These are phyloP conservation scores for Marasmius oreades DNA, from an alignment of 1,284 basidiomycete genomes.

Conservation along the genomic window DNA sequence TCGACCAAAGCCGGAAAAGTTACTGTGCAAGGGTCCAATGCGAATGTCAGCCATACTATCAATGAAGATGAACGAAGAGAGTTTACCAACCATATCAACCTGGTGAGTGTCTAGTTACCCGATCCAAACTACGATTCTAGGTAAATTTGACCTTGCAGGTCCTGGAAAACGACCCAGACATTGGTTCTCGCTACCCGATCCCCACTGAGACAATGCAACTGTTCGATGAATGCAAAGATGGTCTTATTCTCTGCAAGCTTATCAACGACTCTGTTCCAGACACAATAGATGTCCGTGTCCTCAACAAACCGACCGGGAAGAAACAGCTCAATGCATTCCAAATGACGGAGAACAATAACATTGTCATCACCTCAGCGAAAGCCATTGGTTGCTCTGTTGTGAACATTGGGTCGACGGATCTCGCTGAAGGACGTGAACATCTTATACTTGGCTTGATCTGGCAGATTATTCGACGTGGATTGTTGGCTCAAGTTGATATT, in stretches of 20 bases:
- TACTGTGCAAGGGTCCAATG: slow-evolving; percentile 92
- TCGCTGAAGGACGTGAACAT: slow-evolving; percentile 93
- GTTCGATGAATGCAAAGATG: slow-evolving; percentile 96
- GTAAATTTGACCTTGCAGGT: slow-evolving; percentile 47
- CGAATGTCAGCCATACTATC: slow-evolving; percentile 96
- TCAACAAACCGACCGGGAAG: slow-evolving; percentile 80
- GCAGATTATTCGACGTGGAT: slow-evolving; percentile 95
- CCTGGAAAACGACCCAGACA: slow-evolving; percentile 86
- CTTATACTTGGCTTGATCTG: slow-evolving; percentile 98
- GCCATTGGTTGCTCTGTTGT: slow-evolving; percentile 98
- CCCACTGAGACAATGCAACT: slow-evolving; percentile 99
- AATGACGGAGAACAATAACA: slow-evolving; percentile 99
- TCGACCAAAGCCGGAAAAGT: slow-evolving; percentile 86
- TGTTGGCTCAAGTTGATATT: slow-evolving; percentile 95
- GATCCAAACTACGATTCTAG: slow-evolving; percentile 1
- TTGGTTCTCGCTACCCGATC: slow-evolving; percentile 84
- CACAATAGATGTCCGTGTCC: slow-evolving; percentile 97
- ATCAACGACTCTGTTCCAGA: slow-evolving; percentile 99
- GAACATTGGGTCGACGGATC: slow-evolving; percentile 93
- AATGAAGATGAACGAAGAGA: slow-evolving; percentile 96
- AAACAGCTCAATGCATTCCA: slow-evolving; percentile 94
- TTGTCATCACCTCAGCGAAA: slow-evolving; percentile 97
- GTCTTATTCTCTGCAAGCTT: slow-evolving; percentile 94
- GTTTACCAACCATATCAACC: slow-evolving; percentile 98
- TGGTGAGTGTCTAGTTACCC: slow-evolving; percentile 41